Evolutionary conservation across 177 flowering plant species (phyloP).

Genomic region (Telopea speciosissima): DNA sequence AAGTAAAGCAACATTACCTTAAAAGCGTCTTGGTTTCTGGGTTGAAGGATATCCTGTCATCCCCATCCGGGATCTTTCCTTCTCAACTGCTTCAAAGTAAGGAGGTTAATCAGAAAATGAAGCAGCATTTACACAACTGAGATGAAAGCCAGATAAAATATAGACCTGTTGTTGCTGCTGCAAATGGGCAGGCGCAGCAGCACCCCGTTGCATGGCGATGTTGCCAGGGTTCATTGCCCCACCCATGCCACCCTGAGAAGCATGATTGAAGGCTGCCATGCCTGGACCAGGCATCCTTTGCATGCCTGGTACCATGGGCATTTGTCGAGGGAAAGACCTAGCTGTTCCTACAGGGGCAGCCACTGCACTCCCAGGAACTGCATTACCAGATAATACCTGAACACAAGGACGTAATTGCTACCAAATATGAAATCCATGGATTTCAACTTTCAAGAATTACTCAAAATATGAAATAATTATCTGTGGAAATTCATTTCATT

Average conservation of each 20-base stretch:
- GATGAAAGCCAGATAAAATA: neutral
- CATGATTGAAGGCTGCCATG: slow-evolving; percentile 65
- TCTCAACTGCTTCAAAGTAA: slow-evolving; percentile 45
- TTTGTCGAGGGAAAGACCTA: slow-evolving; percentile 61
- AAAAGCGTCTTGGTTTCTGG: slow-evolving; percentile 62
- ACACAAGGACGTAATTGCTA: slow-evolving; percentile 8
- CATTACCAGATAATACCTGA: slow-evolving; percentile 62
- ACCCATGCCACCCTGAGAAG: slow-evolving; percentile 75
- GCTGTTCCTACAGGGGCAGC: slow-evolving; percentile 51
- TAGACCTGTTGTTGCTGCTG: slow-evolving; percentile 50
- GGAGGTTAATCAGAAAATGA: slow-evolving; percentile 2
- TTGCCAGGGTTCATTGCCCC: slow-evolving; percentile 73
- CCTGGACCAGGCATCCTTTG: slow-evolving; percentile 76
- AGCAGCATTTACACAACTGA: neutral
- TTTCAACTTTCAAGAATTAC: neutral
- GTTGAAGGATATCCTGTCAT: slow-evolving; percentile 80
- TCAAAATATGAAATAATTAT: too few species aligned
- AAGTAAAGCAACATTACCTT: slow-evolving; percentile 28
- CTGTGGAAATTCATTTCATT: too few species aligned
- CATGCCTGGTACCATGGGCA: slow-evolving; percentile 56
- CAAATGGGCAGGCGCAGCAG: slow-evolving; percentile 58
- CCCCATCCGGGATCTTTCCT: slow-evolving; percentile 89
- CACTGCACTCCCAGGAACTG: slow-evolving; percentile 53
- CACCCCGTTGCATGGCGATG: slow-evolving; percentile 78
- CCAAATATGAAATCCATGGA: slow-evolving; percentile 5